Evolutionary conservation across 257 asterid genomes (phyloP).

Genomic region (Fraxinus americana): DNA sequence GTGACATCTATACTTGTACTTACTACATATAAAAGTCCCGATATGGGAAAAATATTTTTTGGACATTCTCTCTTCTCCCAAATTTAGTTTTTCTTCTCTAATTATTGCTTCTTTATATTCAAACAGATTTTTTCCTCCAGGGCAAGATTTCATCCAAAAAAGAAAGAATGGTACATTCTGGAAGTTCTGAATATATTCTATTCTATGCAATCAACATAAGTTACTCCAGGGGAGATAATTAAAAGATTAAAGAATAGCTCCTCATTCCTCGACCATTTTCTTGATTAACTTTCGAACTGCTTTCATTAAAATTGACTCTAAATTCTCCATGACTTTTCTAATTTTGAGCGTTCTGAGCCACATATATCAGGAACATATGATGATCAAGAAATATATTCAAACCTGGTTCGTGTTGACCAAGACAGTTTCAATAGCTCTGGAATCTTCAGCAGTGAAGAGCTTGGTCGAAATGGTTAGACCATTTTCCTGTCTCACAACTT

Average conservation of each 20-base stretch:
- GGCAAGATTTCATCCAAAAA: not conserved
- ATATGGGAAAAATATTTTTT: too few species aligned
- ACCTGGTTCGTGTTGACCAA: slow-evolving; percentile 90
- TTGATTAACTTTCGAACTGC: not conserved
- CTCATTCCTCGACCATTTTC: not conserved
- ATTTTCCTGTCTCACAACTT: slow-evolving; percentile 56
- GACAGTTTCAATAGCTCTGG: slow-evolving; percentile 67
- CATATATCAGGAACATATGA: not conserved
- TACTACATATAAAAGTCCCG: too few species aligned
- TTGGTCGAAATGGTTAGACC: slow-evolving; percentile 58
- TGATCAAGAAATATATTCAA: slow-evolving; percentile 2
- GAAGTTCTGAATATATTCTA: not conserved
- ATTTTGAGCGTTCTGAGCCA: not conserved
- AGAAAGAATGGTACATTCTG: not conserved
- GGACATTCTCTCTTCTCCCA: too few species aligned
- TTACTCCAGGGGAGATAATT: not conserved
- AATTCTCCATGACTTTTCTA: not conserved
- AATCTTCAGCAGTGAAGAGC: slow-evolving; percentile 64
- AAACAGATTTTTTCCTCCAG: not conserved
- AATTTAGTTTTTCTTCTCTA: too few species aligned
- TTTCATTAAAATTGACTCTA: not conserved
- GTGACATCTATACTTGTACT: too few species aligned
- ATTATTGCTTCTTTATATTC: not conserved
- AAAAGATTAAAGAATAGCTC: not conserved
- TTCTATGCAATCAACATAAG: not conserved